phyloP scores from a whole-genome alignment of 306 rosid genomes.

The Notholithocarpus densiflorus region DNA sequence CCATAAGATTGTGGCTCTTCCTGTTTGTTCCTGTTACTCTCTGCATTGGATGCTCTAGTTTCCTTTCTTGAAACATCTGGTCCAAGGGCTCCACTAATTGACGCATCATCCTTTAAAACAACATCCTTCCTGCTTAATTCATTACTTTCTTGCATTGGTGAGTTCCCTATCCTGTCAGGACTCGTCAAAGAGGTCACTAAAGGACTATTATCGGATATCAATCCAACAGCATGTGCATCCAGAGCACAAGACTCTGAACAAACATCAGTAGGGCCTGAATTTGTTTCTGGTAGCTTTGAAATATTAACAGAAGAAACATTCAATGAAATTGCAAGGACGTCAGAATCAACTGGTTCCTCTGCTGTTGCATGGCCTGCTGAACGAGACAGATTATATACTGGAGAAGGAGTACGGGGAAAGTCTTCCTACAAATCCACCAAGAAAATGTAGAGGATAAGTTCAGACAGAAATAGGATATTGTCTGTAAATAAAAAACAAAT shows the following conservation, averaged over 20 bases:
- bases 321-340: slow-evolving; percentile 30
- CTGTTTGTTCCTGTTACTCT: slow-evolving; percentile 23
- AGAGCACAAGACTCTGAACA: slow-evolving; percentile 19
- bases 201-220: slow-evolving; percentile 17
- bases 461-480: no score
- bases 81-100: slow-evolving; percentile 19
- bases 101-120: slow-evolving; percentile 16
- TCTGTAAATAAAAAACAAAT: no score
- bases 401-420: slow-evolving; percentile 67
- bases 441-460: background rate
- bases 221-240: slow-evolving; percentile 18
- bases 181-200: slow-evolving; percentile 18
- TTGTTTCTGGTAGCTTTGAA: slow-evolving; percentile 35
- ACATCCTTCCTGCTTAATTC: slow-evolving; percentile 28
- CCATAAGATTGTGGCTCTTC: slow-evolving; percentile 26
- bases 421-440: slow-evolving; percentile 45
- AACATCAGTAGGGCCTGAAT: slow-evolving; percentile 26
- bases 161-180: slow-evolving; percentile 24
- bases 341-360: slow-evolving; percentile 41
- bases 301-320: slow-evolving; percentile 27
- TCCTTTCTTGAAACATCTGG: slow-evolving; percentile 24
- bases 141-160: background rate
- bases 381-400: slow-evolving; percentile 51
- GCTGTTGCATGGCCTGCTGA: slow-evolving; percentile 38
- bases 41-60: slow-evolving; percentile 21